These are phyloP conservation scores for Viola pubescens DNA, from an alignment of 441 rosid species.

Conservation along the genomic window DNA sequence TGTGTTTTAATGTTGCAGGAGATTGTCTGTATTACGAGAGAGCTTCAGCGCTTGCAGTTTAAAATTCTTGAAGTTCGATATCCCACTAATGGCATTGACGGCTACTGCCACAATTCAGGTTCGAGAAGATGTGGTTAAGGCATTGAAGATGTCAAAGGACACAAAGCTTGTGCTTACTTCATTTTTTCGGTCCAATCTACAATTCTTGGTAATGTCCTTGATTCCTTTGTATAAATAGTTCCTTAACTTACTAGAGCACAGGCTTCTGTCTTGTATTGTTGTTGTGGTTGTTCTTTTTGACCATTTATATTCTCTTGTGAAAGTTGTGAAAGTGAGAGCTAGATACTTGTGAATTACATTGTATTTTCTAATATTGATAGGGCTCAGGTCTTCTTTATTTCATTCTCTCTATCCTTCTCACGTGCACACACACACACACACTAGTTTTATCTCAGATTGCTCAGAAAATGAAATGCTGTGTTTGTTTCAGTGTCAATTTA, in stretches of 20 bases:
- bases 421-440: neutral
- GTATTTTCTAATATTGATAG: no score
- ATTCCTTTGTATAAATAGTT: neutral
- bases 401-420: neutral
- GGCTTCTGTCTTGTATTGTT: no score
- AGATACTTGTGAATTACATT: no score
- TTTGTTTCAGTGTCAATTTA: neutral
- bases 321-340: neutral
- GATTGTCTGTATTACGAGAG: conserved; percentile 55
- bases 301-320: neutral
- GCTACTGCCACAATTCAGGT: conserved; percentile 83
- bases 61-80: conserved; percentile 48
- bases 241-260: neutral
- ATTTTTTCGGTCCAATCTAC: conserved; percentile 71
- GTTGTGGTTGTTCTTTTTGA: no score
- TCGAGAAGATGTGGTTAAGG: conserved; percentile 62
- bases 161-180: conserved; percentile 73
- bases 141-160: conserved; percentile 58
- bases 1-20: conserved; percentile 39
- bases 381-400: neutral
- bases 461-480: neutral
- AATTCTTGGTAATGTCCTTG: conserved; percentile 43
- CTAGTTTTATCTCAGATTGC: neutral
- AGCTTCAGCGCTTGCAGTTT: conserved; percentile 47
- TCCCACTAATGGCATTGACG: conserved; percentile 90